Conservation (phyloP, 2,329 filamentous ascomycete genomes). For the Graphilbum fragrans region DNA sequence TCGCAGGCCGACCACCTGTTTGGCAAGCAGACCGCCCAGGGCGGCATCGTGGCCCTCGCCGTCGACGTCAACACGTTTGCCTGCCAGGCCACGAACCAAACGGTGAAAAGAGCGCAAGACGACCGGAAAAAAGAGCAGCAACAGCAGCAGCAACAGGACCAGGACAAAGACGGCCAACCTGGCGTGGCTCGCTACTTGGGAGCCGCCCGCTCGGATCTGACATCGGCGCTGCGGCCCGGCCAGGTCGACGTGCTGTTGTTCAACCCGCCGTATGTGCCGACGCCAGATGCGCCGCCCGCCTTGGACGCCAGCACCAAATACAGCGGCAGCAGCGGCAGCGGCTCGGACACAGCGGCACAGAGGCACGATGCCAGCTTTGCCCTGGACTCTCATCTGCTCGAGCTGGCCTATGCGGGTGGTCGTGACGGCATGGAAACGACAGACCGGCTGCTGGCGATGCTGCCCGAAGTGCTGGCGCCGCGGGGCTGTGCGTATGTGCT, state of each 20-base stretch:
- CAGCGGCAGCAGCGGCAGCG: neutral
- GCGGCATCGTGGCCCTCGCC: constrained; percentile 56
- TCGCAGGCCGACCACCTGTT: constrained; percentile 65
- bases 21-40: constrained; percentile 40
- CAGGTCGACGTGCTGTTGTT: constrained; percentile 79
- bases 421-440: constrained; percentile 90
- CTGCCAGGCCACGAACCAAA: constrained; percentile 61
- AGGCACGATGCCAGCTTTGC: constrained; percentile 39
- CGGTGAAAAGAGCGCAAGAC: constrained; percentile 41
- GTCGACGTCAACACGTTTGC: constrained; percentile 81
- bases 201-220: constrained; percentile 59
- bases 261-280: constrained; percentile 95
- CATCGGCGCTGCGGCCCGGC: constrained; percentile 41
- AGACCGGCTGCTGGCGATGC: constrained; percentile 56
- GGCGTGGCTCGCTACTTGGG: constrained; percentile 43
- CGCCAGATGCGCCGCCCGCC: constrained; percentile 51
- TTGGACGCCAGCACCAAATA: neutral
- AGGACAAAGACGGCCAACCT: constrained; percentile 18
- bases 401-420: constrained; percentile 82
- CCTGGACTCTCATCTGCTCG: constrained; percentile 70
- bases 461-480: constrained; percentile 51
- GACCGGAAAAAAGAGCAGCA: constrained; percentile 10
- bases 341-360: neutral
- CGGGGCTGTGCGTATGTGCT: constrained; percentile 80
- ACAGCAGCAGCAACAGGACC: neutral